Evolutionary conservation across 1,284 basidiomycete species (phyloP), one percentile per base, ranked within the genome.

Genomic region (Cutaneotrichosporon mucoides): DNA sequence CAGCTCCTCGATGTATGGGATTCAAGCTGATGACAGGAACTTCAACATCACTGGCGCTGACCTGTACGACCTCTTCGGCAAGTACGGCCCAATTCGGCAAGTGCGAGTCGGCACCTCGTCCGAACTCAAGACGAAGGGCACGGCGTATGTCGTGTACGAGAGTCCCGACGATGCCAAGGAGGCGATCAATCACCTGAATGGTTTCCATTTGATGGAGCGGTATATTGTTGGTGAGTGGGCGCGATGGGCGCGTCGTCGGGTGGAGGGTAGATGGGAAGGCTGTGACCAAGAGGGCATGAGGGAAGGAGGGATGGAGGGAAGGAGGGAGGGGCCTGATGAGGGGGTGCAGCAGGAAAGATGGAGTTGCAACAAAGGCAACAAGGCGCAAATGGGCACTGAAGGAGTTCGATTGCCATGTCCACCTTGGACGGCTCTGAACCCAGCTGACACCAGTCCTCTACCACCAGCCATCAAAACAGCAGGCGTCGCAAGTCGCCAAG

Each of bases 121-220:
- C 59, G 67, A 68, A n/a, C 64, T 76, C 50, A 97, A 97, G 80
- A 90, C 92, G 35, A 91, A 90, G 71, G 95, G 95, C 16, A 98
- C 95, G 10, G 96, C 95, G 0, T 99, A 95, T 73, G 89, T 99
- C 11, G 91, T 77, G 33, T 79, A 68, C 59, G 77, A 79, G 58
- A 68, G 62, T 47, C 73, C 76, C 12, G 76, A 79, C 50, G 76
- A 93, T 87, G 92, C 91, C 13, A 97, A 97, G 79, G 93, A 94
- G 72, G 95, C 95, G 1, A 85, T 96, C 57, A 93, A 95, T 73
- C 90, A 96, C 77, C 78, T 99, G 73, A 99, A 99, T 71, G 96
- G 95, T 43, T 99, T 99, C 81, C 95, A 99, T 80, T 79, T 99
- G 63, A 92, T 96, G 81, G 95, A 97, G 78, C 87, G 96, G 38